Evolutionary conservation across 495 filamentous ascomycete genomes (phyloP).

Genomic region (Penicillium silybi): DNA sequence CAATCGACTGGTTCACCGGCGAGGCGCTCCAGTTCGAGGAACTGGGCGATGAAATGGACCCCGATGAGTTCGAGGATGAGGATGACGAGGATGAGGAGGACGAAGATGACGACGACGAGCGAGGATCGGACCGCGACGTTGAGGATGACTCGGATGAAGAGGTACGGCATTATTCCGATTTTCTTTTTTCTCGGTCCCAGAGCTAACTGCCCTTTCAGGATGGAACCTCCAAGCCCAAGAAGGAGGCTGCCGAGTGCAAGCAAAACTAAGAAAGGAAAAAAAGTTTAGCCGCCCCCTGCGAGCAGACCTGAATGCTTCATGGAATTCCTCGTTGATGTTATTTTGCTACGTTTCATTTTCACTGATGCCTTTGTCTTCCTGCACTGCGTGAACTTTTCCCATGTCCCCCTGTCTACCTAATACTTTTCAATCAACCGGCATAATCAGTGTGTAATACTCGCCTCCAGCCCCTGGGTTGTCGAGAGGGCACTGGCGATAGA

Average conservation of each 20-base stretch:
- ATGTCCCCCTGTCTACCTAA: constrained; percentile 25
- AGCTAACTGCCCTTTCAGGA: constrained; percentile 60
- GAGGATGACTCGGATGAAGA: constrained; percentile 90
- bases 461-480: constrained; percentile 3
- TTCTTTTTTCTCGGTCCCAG: not conserved
- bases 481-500: constrained; percentile 1
- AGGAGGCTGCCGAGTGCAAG: constrained; percentile 99
- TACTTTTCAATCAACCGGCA: constrained; percentile 30
- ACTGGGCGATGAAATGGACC: constrained; percentile 79
- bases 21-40: constrained; percentile 98
- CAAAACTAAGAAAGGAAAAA: constrained; percentile 66
- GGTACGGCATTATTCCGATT: constrained; percentile 49
- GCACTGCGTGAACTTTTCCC: constrained; percentile 22
- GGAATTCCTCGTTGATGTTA: constrained; percentile 26
- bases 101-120: constrained; percentile 75
- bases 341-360: constrained; percentile 28
- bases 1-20: constrained; percentile 99
- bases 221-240: constrained; percentile 93
- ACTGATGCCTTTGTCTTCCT: constrained; percentile 25
- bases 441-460: constrained; percentile 25
- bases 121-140: constrained; percentile 41
- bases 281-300: constrained; percentile 2
- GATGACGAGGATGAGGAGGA: constrained; percentile 91
- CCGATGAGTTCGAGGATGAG: constrained; percentile 79
- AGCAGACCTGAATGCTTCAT: constrained; percentile 21